Percentiles rank a stretch among this genome's conserved stretches.
phyloP scores from a whole-genome alignment of 2,329 filamentous ascomycete genomes.

The Ophiostoma ips region DNA sequence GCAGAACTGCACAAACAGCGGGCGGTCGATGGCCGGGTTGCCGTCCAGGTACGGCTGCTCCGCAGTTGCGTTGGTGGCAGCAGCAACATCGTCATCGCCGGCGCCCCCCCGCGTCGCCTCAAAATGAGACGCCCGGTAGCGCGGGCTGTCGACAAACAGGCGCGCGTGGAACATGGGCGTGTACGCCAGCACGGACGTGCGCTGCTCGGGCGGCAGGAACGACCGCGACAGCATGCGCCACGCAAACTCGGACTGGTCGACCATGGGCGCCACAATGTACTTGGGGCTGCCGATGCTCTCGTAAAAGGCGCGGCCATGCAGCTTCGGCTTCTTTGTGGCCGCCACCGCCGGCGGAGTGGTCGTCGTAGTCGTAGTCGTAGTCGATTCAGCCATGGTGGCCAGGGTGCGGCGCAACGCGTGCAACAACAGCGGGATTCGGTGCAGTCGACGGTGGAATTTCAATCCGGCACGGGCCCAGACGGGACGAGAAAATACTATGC shows the following conservation, averaged over 20 bases:
- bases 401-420: constrained; percentile 9
- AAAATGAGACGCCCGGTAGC: constrained; percentile 70
- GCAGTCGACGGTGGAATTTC: neutral
- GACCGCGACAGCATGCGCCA: constrained; percentile 96
- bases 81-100: constrained; percentile 19
- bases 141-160: constrained; percentile 62
- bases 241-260: constrained; percentile 95
- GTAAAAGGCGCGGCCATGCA: constrained; percentile 82
- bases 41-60: constrained; percentile 58
- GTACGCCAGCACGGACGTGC: constrained; percentile 64
- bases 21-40: constrained; percentile 69
- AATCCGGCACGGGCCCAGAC: constrained; percentile 4
- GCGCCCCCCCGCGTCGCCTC: constrained; percentile 36
- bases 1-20: constrained; percentile 94
- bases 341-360: constrained; percentile 2
- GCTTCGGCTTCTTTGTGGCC: constrained; percentile 50
- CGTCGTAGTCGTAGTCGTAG: neutral
- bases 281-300: constrained; percentile 88
- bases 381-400: constrained; percentile 6
- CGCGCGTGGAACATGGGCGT: constrained; percentile 94
- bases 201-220: constrained; percentile 58
- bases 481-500: neutral
- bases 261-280: constrained; percentile 89
- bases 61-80: too few relatives aligned
- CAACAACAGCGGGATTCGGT: neutral